Conservation (phyloP, 495 filamentous ascomycete species). For the Chaetomium cochliodes region DNA sequence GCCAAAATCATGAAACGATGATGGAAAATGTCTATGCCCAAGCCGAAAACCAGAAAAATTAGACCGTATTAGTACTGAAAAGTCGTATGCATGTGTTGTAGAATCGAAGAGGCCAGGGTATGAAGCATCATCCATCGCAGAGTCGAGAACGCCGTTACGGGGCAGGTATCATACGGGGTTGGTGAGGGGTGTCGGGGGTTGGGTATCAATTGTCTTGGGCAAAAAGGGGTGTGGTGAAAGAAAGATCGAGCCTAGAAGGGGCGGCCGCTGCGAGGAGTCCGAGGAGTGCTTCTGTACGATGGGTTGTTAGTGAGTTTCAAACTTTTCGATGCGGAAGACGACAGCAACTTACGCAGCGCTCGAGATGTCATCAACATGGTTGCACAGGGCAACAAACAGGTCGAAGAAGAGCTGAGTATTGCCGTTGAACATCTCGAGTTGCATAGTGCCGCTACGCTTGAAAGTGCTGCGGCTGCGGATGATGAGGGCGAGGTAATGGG, state of each 20-base stretch:
- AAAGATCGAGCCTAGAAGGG: conserved; percentile 27
- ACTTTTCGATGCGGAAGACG: not conserved
- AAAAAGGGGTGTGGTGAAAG: conserved; percentile 13
- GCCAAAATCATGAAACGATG: conserved; percentile 18
- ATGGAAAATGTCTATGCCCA: conserved; percentile 22
- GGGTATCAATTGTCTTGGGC: conserved; percentile 17
- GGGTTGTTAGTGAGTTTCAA: not conserved
- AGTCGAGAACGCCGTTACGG: conserved; percentile 12
- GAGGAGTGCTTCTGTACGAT: conserved; percentile 40
- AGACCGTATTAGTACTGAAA: conserved; percentile 13
- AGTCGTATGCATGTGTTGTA: conserved; percentile 8
- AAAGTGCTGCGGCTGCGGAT: conserved; percentile 81
- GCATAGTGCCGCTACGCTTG: conserved; percentile 95
- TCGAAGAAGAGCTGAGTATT: conserved; percentile 84
- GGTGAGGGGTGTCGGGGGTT: conserved; percentile 12
- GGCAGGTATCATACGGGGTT: conserved; percentile 9
- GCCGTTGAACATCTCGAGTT: conserved; percentile 86
- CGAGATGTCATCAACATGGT: conserved; percentile 71
- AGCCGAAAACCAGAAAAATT: conserved; percentile 14
- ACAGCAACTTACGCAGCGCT: conserved; percentile 45
- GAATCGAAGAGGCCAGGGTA: conserved; percentile 15
- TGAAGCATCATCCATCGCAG: conserved; percentile 21
- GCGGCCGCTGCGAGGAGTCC: conserved; percentile 46
- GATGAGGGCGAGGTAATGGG: conserved; percentile 90
- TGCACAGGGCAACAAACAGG: conserved; percentile 88